Base-by-base conservation (phyloP, 2,329 filamentous ascomycete species). In the Fusarium drepaniforme region DNA sequence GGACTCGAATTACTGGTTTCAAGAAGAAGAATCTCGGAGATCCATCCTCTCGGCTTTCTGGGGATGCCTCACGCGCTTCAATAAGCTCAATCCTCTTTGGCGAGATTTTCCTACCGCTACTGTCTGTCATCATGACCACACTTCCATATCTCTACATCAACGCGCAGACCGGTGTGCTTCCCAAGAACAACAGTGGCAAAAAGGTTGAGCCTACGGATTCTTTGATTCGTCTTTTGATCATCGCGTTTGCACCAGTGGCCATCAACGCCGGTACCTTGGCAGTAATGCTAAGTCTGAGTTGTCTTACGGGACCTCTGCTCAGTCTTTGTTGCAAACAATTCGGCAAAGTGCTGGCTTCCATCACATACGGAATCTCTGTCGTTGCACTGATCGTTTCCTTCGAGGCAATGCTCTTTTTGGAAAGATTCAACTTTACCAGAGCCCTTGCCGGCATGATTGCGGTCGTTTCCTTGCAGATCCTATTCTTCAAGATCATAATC, bases 401-500 rank as follows among this genome's bases (percentile, higher is more conserved):
- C 25, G 53, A 58, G 21, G 53, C n/a, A 6, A 23, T 58, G n/a
- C 53, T 58, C 33, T 58, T 58, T 8, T 23, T 58, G 13, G 53
- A 58, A 23, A 33, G 53, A 11, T 58, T 58, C 33, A 38, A 58
- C 33, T 58, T 58, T 23, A 37, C 33, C 21, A 58, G 53, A 23
- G 33, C 53, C n/a, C 53, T 58, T 58, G 33, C 53, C 18, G 53
- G 53, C 15, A 58, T 58, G 53, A 58, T 58, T 23, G 53, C 53
- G 3, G 53, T 58, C 8, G 33, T 37, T 25, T 58, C 53, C 13
- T 16, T 58, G 53, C 53, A 58, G 53, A 58, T 58, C 12, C 13
- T 58, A 25, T 15, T 58, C 8, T 58, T 21, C 33, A 58, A 58
- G 53, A 18, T 58, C 53, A 58, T 58, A 33, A 38, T 58, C 53